A percentile compares a stretch with the other conserved stretches of the same genome.
Conservation (phyloP, 495 filamentous ascomycete genomes). For the Achaetomiella virescens region DNA sequence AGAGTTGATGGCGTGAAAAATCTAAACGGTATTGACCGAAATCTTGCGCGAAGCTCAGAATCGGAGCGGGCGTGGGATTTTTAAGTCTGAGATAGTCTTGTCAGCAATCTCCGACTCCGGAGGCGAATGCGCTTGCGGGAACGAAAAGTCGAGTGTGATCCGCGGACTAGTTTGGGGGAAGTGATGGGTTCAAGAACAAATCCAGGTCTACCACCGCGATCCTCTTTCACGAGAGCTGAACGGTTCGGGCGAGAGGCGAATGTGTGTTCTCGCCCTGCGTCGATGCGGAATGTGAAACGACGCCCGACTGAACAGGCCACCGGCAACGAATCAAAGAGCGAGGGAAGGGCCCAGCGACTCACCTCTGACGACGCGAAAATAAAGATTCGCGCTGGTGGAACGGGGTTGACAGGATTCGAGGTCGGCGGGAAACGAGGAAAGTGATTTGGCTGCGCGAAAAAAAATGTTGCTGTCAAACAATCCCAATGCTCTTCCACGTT, state of each 20-base stretch:
- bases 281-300: conserved; percentile 6
- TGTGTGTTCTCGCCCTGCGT: neutral
- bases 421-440: neutral
- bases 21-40: neutral
- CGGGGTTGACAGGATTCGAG: neutral
- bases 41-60: neutral
- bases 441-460: conserved; percentile 8
- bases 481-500: neutral
- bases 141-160: neutral
- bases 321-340: neutral
- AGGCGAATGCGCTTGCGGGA: neutral
- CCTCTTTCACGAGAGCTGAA: neutral
- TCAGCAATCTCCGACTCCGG: conserved; percentile 8
- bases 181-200: neutral
- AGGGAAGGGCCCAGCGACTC: neutral
- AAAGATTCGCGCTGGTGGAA: neutral
- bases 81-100: neutral
- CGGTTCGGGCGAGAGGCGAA: neutral
- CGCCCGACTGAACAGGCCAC: neutral
- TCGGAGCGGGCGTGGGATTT: neutral
- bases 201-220: neutral
- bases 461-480: conserved; percentile 10
- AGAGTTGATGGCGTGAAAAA: neutral
- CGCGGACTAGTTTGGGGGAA: neutral
- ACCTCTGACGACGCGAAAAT: neutral